A percentile compares a stretch with the other conserved stretches of the same genome.
Evolutionary conservation across 202 grass and related monocot genomes (phyloP).

Genomic region (Panicum hallii): DNA sequence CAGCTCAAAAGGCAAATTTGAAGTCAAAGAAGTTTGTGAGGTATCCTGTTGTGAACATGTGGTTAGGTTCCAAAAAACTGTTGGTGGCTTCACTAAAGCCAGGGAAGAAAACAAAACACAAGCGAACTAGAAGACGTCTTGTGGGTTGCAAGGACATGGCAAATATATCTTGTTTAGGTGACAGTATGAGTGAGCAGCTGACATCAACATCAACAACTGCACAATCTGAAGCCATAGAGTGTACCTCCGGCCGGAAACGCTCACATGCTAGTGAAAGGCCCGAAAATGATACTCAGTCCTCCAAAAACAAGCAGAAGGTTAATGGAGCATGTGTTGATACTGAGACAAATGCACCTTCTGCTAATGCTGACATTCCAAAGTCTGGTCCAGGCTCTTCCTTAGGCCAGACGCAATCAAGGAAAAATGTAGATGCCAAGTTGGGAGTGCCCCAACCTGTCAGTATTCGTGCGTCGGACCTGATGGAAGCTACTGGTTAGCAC

Average conservation of each 20-base stretch:
- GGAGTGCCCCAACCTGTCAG: constrained; percentile 30
- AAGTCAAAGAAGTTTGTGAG: constrained; percentile 70
- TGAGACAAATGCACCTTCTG: constrained; percentile 27
- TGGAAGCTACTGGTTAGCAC: constrained; percentile 64
- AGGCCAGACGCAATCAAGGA: constrained; percentile 23
- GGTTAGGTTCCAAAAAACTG: constrained; percentile 59
- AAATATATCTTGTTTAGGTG: constrained; percentile 36
- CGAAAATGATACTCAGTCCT: constrained; percentile 1
- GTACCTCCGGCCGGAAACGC: constrained; percentile 43
- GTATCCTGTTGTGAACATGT: constrained; percentile 59
- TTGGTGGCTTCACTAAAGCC: constrained; percentile 58
- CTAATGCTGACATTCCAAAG: background rate
- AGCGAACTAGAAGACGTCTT: constrained; percentile 53
- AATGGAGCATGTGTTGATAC: constrained; percentile 20
- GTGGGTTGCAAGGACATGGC: constrained; percentile 34
- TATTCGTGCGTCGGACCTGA: constrained; percentile 58
- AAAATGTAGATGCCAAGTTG: constrained; percentile 7
- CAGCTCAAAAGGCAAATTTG: constrained; percentile 38
- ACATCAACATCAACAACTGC: constrained; percentile 59
- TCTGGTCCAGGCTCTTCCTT: constrained; percentile 6
- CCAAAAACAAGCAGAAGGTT: constrained; percentile 18
- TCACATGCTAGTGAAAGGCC: constrained; percentile 21
- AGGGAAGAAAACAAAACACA: constrained; percentile 59
- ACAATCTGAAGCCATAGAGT: constrained; percentile 2
- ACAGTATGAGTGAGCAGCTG: constrained; percentile 46